Conservation (phyloP, 202 grass and related monocot species). For the Digitaria exilis region DNA sequence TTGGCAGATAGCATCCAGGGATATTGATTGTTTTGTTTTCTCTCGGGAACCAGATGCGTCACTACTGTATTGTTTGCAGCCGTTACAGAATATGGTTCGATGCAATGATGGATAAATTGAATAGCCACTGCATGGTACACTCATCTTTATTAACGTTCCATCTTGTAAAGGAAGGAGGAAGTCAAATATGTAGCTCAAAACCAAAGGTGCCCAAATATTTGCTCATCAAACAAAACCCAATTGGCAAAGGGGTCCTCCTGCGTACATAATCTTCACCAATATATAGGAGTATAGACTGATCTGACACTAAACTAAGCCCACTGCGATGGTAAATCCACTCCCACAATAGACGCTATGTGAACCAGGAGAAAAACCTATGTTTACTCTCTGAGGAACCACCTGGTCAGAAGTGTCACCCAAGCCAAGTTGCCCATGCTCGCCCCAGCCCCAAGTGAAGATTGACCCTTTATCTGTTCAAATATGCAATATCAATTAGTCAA, state of each 20-base stretch:
- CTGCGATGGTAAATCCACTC: slow-evolving; percentile 74
- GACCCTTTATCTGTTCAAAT: slow-evolving; percentile 55
- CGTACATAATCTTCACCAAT: neutral
- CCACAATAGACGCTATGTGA: slow-evolving; percentile 61
- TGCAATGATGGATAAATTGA: neutral
- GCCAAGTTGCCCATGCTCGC: slow-evolving; percentile 91
- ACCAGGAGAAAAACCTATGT: slow-evolving; percentile 35
- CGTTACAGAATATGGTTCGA: slow-evolving; percentile 39
- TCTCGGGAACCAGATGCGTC: slow-evolving; percentile 29
- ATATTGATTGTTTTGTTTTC: slow-evolving; percentile 21
- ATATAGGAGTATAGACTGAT: neutral
- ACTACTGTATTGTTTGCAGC: neutral
- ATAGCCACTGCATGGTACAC: neutral
- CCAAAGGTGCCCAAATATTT: neutral
- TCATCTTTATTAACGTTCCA: neutral
- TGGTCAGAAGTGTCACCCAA: slow-evolving; percentile 65
- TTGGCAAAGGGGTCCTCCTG: neutral
- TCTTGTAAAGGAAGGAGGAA: neutral
- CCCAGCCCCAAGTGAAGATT: slow-evolving; percentile 92
- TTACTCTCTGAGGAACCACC: slow-evolving; percentile 56
- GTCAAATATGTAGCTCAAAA: slow-evolving; percentile 26
- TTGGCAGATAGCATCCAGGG: slow-evolving; percentile 6
- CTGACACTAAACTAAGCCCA: slow-evolving; percentile 24
- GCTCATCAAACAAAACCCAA: slow-evolving; percentile 1
- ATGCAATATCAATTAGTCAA: neutral